Base-by-base conservation (phyloP, 129 eudicot species). In the Flaveria trinervia region DNA sequence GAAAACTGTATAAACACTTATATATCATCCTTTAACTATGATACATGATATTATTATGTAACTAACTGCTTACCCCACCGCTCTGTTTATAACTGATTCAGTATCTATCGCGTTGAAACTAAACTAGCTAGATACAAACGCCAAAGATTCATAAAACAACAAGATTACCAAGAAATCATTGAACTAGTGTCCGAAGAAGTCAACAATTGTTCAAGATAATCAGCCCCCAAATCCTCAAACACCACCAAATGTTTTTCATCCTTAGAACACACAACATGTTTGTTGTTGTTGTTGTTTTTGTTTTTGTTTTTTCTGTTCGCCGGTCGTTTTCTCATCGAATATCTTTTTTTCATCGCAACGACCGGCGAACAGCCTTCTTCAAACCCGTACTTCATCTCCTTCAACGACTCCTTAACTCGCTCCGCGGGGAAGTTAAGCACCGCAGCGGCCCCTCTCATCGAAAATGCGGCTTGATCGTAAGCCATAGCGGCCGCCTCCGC, bases 401-500 rank as follows among this genome's bases (percentile, higher is more conserved):
- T 18, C 5, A 92, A 79, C 9, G 98, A 88, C 59, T 90, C 92
- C 75, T 64, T 77, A 18, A 90, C 98, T 65, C 84, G 69, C 54
- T 93, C 98, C 33, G 62, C 92, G 39, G 98, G 91, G 52, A 89
- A 89, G 60, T 92, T 92, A 28, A 92, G 86, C 30, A 92, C 87
- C 0, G 98, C 98, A 62, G 71, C 14, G 1, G 84, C 39, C 8
- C 98, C 96, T 72, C 96, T 76, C 93, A 89, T 86, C 6, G 90
- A 74, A 59, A 83, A 89, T 65, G 97, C 96, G 0, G 97, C 97
- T 52, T 89, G 97, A 72, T 92, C 97, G 30, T 92, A 92, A 0
- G 97, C 97, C 87, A 89, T 26, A 2, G 97, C 97, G 1, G 97
- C 97, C 0, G 84, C 92, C 78, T 92, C 93, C 0, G 92, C 96